These are phyloP conservation scores for Papiliotrema flavescens DNA, from an alignment of 1,284 basidiomycete species.

Conservation along the genomic window DNA sequence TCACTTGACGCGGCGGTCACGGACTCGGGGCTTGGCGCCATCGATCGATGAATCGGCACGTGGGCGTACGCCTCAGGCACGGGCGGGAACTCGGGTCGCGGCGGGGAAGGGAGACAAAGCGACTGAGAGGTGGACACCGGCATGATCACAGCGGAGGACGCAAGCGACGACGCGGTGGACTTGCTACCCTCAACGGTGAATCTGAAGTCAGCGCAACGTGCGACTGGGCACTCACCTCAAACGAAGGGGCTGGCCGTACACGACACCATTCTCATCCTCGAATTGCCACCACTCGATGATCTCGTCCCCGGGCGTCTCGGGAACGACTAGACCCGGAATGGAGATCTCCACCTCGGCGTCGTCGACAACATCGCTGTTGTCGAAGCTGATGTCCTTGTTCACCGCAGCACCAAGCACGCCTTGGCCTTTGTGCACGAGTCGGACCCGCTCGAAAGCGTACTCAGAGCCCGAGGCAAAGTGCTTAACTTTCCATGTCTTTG, in stretches of 20 bases:
- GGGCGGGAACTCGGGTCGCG: slow-evolving; percentile 2
- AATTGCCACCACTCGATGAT: slow-evolving; percentile 41
- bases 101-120: slow-evolving; percentile 6
- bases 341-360: slow-evolving; percentile 33
- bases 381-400: slow-evolving; percentile 14
- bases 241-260: slow-evolving; percentile 42
- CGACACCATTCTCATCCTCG: slow-evolving; percentile 36
- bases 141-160: slow-evolving; percentile 31
- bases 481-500: slow-evolving; percentile 42
- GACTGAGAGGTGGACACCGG: slow-evolving; percentile 12
- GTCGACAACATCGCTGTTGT: slow-evolving; percentile 25
- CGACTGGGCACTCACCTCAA: slow-evolving; percentile 23
- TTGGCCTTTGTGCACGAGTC: slow-evolving; percentile 27
- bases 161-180: slow-evolving; percentile 20
- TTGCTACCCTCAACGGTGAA: slow-evolving; percentile 27
- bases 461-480: slow-evolving; percentile 40
- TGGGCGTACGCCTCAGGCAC: background rate
- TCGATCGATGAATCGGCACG: slow-evolving; percentile 2
- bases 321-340: slow-evolving; percentile 35
- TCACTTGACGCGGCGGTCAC: slow-evolving; percentile 8
- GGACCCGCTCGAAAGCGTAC: slow-evolving; percentile 31
- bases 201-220: slow-evolving; percentile 6
- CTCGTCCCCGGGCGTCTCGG: slow-evolving; percentile 32
- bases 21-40: background rate
- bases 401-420: slow-evolving; percentile 18